A percentile compares a stretch with the other conserved stretches of the same genome.
These are phyloP conservation scores for Periconia digitata DNA, from an alignment of 2,329 filamentous ascomycete genomes.

Conservation along the genomic window DNA sequence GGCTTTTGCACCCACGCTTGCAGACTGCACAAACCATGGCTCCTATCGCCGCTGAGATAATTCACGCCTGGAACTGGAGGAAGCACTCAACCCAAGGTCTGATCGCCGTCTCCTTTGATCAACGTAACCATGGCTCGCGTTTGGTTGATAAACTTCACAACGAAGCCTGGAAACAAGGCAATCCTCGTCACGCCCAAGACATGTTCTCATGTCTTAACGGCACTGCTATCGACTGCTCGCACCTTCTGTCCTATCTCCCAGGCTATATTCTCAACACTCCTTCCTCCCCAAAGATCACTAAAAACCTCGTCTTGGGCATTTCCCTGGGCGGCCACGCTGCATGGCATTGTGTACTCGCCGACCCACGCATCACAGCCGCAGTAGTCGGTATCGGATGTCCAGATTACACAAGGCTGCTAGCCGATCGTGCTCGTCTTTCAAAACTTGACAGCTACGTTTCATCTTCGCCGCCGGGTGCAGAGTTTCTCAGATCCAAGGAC, in stretches of 20 bases:
- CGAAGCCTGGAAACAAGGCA: slow-evolving; percentile 76
- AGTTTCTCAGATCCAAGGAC: slow-evolving; percentile 75
- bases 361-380: slow-evolving; percentile 75
- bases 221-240: slow-evolving; percentile 72
- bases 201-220: slow-evolving; percentile 80
- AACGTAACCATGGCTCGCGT: slow-evolving; percentile 85
- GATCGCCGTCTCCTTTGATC: slow-evolving; percentile 84
- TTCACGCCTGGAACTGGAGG: slow-evolving; percentile 67
- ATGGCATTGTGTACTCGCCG: slow-evolving; percentile 80
- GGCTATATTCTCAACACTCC: slow-evolving; percentile 67
- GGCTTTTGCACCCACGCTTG: slow-evolving; percentile 83
- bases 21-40: slow-evolving; percentile 73
- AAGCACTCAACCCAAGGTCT: slow-evolving; percentile 55
- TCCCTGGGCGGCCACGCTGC: slow-evolving; percentile 85
- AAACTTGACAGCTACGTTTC: slow-evolving; percentile 64
- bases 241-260: slow-evolving; percentile 76
- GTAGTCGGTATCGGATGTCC: slow-evolving; percentile 86
- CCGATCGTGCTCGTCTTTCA: slow-evolving; percentile 72
- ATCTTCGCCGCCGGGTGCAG: slow-evolving; percentile 56
- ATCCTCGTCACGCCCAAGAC: slow-evolving; percentile 80
- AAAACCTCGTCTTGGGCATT: slow-evolving; percentile 77
- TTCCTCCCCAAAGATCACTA: slow-evolving; percentile 49
- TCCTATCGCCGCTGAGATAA: slow-evolving; percentile 67
- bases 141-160: slow-evolving; percentile 70
- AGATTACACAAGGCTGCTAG: slow-evolving; percentile 81